Conservation (phyloP, 208 protist genomes). For the Porcisia deanei region DNA sequence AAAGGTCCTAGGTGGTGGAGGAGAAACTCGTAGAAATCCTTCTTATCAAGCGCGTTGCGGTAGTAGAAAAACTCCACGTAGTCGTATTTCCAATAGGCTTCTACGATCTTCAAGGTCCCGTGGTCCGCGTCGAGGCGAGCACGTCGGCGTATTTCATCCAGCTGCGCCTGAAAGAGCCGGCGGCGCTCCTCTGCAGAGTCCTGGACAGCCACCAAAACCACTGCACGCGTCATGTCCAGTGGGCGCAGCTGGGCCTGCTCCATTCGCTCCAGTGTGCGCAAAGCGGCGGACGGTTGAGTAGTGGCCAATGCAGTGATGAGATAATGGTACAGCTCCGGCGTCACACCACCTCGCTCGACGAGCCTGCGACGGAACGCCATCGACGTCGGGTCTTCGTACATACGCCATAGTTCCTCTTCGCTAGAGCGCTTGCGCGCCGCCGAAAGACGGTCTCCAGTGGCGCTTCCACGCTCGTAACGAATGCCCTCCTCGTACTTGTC, state of each 20-base stretch:
- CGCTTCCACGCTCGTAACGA: constrained; percentile 39
- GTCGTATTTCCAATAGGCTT: constrained; percentile 86
- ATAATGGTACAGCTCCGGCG: constrained; percentile 91
- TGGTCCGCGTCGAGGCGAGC: constrained; percentile 57
- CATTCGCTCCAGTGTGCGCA: constrained; percentile 80
- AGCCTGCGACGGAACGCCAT: constrained; percentile 47
- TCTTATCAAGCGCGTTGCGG: constrained; percentile 59
- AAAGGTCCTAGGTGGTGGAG: constrained; percentile 51
- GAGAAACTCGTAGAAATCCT: constrained; percentile 58
- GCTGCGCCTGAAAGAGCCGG: constrained; percentile 61
- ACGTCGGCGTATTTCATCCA: constrained; percentile 48
- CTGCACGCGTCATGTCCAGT: constrained; percentile 75
- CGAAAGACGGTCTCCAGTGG: constrained; percentile 7
- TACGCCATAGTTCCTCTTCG: constrained; percentile 61
- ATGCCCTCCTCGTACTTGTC: constrained; percentile 59
- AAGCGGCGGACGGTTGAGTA: constrained; percentile 62
- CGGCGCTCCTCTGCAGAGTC: constrained; percentile 48
- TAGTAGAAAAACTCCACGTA: constrained; percentile 82
- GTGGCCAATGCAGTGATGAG: constrained; percentile 62
- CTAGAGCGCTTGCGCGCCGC: constrained; percentile 6
- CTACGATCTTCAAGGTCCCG: constrained; percentile 52
- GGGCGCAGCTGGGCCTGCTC: constrained; percentile 52
- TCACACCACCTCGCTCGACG: constrained; percentile 65
- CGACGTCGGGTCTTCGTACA: constrained; percentile 52
- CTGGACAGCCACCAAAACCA: constrained; percentile 54